Evolutionary conservation across 805 yeast species (phyloP), one percentile per base, ranked within the genome.

Genomic region (Diddensiella santjacobensis): DNA sequence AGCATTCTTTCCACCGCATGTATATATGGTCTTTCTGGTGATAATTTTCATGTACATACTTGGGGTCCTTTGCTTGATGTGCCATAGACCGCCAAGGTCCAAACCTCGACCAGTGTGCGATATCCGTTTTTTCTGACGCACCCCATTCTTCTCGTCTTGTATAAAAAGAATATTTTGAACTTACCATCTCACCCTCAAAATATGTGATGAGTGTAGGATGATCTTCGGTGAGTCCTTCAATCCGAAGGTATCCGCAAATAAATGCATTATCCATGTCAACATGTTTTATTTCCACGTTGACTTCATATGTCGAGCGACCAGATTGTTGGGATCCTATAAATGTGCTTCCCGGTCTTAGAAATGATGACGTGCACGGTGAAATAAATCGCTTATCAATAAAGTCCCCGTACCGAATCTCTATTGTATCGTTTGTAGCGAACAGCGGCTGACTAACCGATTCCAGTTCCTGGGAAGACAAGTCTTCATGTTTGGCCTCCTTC

Each of bases 1-100:
- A 88, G 59, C 81, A 79, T 65, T 90, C 98, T 67, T 90, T 90
- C 98, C 98, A 90, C 56, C 96, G 75, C 96, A 90, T 90, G 63
- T 81, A 90, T 3, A 90, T 67, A 58, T 70, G 75, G 49, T 80
- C 74, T 52, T 73, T 68, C 42, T 70, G 50, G 22, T 57, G 60
- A 40, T 56, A 68, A 55, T 65, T 51, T 17, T 50, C 42, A 40
- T 64, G 67, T 22, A 60, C 60, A 48, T 60, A 63, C 42, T 53
- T 56, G 11, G 61, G 61, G 31, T 59, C 57, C 40, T 56, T 51
- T 13, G 62, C 63, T 42, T 54, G 50, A 22, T 54, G 49, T 15
- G 59, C 57, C 18, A 58, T 52, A 24, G 55, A 59, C 42, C 71
- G 67, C 71, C 76, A 78, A 18, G 74, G 63, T 6, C 71, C 70